Conservation (phyloP, 2,329 filamentous ascomycete genomes). For the Septoria linicola region DNA sequence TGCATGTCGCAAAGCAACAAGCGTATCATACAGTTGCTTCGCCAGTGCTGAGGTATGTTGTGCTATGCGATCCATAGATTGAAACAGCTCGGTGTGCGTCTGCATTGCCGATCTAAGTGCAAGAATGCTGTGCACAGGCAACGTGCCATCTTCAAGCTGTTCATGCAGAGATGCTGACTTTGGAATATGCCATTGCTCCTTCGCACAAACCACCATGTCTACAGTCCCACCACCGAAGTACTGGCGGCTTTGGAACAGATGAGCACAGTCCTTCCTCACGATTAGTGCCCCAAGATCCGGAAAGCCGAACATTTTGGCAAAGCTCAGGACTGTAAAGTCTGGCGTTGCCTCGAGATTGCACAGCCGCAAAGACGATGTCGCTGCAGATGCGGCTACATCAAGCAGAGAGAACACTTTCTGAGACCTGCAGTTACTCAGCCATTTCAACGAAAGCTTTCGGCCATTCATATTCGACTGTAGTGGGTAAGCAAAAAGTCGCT, state of each 20-base stretch:
- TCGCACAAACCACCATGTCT: conserved; percentile 73
- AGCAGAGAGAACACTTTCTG: conserved; percentile 62
- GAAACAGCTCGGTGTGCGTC: conserved; percentile 67
- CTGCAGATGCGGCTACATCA: conserved; percentile 78
- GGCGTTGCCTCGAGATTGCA: conserved; percentile 61
- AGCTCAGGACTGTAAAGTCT: conserved; percentile 83
- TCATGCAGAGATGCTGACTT: conserved; percentile 74
- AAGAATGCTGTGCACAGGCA: conserved; percentile 87
- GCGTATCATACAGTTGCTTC: conserved; percentile 56
- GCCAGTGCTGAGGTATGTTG: conserved; percentile 69
- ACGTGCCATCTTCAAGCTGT: conserved; percentile 82
- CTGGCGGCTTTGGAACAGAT: conserved; percentile 61
- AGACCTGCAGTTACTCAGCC: conserved; percentile 45
- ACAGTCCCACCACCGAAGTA: conserved; percentile 97
- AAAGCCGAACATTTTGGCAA: conserved; percentile 98
- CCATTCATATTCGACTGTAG: conserved; percentile 95
- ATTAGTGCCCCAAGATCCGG: conserved; percentile 85
- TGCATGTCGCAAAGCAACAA: conserved; percentile 63
- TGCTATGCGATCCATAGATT: conserved; percentile 64
- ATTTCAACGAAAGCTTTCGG: conserved; percentile 67
- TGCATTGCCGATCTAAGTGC: conserved; percentile 74
- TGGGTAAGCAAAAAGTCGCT: conserved; percentile 72
- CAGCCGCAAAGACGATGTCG: conserved; percentile 75
- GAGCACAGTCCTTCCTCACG: conserved; percentile 68
- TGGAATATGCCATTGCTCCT: conserved; percentile 76